Evolutionary conservation across 176 grass and related monocot species (phyloP), one percentile per base, ranked within the genome.

Genomic region (Musa troglodytarum): DNA sequence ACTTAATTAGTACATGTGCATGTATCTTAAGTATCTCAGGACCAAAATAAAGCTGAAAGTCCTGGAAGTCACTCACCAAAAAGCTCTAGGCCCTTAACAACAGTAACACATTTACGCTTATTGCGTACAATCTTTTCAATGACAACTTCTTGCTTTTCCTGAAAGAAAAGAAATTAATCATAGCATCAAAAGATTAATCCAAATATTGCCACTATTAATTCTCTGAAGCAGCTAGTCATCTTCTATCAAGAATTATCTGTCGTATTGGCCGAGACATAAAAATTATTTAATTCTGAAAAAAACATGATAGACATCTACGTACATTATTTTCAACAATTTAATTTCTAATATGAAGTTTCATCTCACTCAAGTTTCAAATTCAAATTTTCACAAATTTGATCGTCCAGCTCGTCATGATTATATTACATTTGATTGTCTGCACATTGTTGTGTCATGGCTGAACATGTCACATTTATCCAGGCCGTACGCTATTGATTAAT

Each of bases 91-190:
- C 96, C 96, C 72, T 99, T 99, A 12, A 99, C 96, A 81, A 99
- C 96, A 69, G 96, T 99, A 19, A 99, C 96, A 86, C 91, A 99
- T 83, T 99, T 99, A 65, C 96, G 96, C 74, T 99, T 99, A 77
- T 99, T 99, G 59, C 96, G 96, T 65, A 99, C 86, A 86, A 99
- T 99, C 91, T 99, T 99, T 85, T 99, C 88, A 21, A 99, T 99
- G 3, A 95, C 76, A 83, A 99, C 83, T 85, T 99, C 96, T 87
- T 86, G 88, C 77, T 92, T 99, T 1, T 95, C 96, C 96, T 99
- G 74, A 63, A 72, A 5, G 63, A 84, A 69, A 50, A 11, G 9
- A 75, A 68, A 50, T 73, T 57, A 67, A 53, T 22, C 17, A 71
- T 58, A 65, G 11, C 43, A 65, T 26, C 11, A 29, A 54, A 49